phyloP scores from a whole-genome alignment of 1,284 basidiomycete species.

The Papiliotrema laurentii region DNA sequence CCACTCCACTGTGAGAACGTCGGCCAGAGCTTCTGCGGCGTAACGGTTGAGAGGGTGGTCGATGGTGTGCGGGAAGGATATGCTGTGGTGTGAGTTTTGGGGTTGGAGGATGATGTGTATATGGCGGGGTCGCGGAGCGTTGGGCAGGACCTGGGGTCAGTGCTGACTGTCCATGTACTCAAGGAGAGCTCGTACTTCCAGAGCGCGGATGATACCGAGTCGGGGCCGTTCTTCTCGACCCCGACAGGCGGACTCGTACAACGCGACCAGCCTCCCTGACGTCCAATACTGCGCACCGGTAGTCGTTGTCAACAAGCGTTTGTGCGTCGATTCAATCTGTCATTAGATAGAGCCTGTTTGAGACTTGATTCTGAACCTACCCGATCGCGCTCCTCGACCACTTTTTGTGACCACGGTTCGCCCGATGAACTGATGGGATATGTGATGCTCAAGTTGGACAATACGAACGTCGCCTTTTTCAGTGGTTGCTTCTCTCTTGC shows the following conservation, averaged over 20 bases:
- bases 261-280: slow-evolving; percentile 32
- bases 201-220: slow-evolving; percentile 62
- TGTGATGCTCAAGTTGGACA: slow-evolving; percentile 72
- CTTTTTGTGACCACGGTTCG: slow-evolving; percentile 67
- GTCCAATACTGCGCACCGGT: slow-evolving; percentile 47
- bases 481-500: slow-evolving; percentile 53
- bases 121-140: slow-evolving; percentile 27
- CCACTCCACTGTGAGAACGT: slow-evolving; percentile 85
- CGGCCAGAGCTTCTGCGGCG: slow-evolving; percentile 72
- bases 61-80: slow-evolving; percentile 12
- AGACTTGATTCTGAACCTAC: slow-evolving; percentile 17
- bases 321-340: slow-evolving; percentile 52
- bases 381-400: slow-evolving; percentile 49
- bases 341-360: neutral
- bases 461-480: slow-evolving; percentile 77
- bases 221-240: slow-evolving; percentile 56
- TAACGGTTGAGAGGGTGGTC: slow-evolving; percentile 60
- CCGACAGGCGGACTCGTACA: slow-evolving; percentile 47
- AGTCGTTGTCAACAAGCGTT: slow-evolving; percentile 57
- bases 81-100: slow-evolving; percentile 6
- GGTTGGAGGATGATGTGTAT: slow-evolving; percentile 33
- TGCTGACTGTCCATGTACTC: neutral
- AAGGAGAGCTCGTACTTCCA: slow-evolving; percentile 59
- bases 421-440: slow-evolving; percentile 78
- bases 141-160: slow-evolving; percentile 21